These are phyloP conservation scores for Exophiala sideris DNA, from an alignment of 2,329 filamentous ascomycete species.

Conservation along the genomic window DNA sequence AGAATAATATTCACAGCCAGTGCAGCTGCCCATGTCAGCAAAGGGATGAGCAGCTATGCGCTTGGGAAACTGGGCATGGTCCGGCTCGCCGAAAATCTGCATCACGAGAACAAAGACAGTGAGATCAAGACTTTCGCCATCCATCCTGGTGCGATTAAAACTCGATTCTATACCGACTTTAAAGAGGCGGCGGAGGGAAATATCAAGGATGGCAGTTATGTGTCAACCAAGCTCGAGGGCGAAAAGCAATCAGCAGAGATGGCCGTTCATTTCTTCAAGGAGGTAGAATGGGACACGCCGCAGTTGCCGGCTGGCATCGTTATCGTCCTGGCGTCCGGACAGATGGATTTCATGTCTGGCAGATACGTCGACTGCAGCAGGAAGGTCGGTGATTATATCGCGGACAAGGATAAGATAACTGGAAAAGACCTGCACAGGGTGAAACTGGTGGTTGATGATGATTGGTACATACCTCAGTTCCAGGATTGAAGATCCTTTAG, in stretches of 20 bases:
- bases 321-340: conserved; percentile 15
- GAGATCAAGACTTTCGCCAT: conserved; percentile 24
- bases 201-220: conserved; percentile 18
- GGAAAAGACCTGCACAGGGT: conserved; percentile 20
- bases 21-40: conserved; percentile 19
- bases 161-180: conserved; percentile 26
- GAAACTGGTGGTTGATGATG: conserved; percentile 15
- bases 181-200: conserved; percentile 21
- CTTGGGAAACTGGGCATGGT: conserved; percentile 24
- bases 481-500: no score
- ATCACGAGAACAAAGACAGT: conserved; percentile 23
- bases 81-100: conserved; percentile 22
- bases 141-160: conserved; percentile 22
- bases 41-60: conserved; percentile 23
- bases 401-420: conserved; percentile 16
- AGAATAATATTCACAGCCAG: conserved; percentile 25
- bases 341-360: conserved; percentile 22
- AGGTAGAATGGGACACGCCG: conserved; percentile 21
- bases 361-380: conserved; percentile 19
- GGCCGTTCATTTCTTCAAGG: conserved; percentile 18
- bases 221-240: conserved; percentile 9
- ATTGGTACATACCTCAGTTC: conserved; percentile 16
- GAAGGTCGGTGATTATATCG: conserved; percentile 15
- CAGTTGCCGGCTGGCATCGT: conserved; percentile 23
- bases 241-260: conserved; percentile 22